Base-by-base conservation (phyloP, 768 basidiomycete species). In the Phaeolepiota aurea region DNA sequence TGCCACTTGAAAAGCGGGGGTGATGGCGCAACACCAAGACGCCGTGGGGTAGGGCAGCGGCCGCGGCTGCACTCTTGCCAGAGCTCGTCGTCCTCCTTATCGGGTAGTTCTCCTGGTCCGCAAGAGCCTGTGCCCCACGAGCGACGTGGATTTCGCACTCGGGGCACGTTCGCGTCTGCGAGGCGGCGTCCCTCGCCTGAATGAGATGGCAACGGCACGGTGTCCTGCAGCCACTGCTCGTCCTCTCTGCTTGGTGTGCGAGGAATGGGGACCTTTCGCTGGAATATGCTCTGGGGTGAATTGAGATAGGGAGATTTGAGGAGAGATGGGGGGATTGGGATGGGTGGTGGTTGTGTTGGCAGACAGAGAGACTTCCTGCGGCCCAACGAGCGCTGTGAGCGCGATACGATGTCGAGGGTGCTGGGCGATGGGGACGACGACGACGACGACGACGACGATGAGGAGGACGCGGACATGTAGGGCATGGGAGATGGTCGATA, bases 191-290 rank as follows among this genome's bases (percentile, higher is more conserved):
- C 20, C 33, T 20, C 20, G 15, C n/a, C 3, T 13, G 20, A 15
- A 33, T 22, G 32, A 47, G 44, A 38, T 38, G 32, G 41, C 45
- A 71, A 31, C 5, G 79, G 79, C 1, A 80, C 63, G 48, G 77
- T 80, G 62, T 82, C 79, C 56, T 74, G 68, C 40, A 82, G 61
- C 79, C 79, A 82, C 46, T 63, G 62, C 48, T 81, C 72, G 44
- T 78, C 74, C 49, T 65, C 68, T 36, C 70, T 64, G 37, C 65
- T 71, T 13, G 75, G 74, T 7, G 60, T 50, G 28, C 49, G 63
- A 12, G 62, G 59, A 7, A 60, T 20, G 2, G 54, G 40, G 1
- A 57, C 42, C 20, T 63, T 54, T 43, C 62, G 65, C 41, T 61
- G 63, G 47, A 79, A 79, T 20, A 71, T 54, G 55, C 71, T 74